A percentile compares a stretch with the other conserved stretches of the same genome.
Evolutionary conservation across 2,329 filamentous ascomycete species (phyloP).

Genomic region (Fonsecaea pugnacius): DNA sequence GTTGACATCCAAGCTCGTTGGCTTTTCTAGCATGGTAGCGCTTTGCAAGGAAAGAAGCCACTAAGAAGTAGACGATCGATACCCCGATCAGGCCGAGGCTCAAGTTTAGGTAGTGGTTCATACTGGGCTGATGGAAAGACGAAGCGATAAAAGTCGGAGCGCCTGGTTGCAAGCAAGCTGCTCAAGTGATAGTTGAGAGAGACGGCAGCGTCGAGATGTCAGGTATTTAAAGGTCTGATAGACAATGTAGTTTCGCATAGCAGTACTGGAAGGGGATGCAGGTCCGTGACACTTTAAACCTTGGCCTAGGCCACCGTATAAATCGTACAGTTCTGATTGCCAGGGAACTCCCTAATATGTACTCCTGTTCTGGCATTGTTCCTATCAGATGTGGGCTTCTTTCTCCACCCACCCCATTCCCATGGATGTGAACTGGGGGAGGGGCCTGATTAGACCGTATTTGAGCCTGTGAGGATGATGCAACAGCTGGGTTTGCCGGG

Average conservation of each 20-base stretch:
- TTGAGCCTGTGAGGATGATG: not conserved
- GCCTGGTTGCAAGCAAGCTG: not conserved
- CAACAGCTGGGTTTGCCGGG: not conserved
- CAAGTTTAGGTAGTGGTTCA: conserved; percentile 21
- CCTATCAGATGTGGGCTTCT: not conserved
- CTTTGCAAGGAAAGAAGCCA: conserved; percentile 24
- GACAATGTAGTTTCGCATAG: not conserved
- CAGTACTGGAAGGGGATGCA: not conserved
- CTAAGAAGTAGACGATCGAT: conserved; percentile 23
- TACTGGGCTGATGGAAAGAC: not conserved
- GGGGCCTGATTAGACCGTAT: not conserved
- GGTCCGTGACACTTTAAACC: not conserved
- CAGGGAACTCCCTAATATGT: not conserved
- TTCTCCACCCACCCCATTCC: not conserved
- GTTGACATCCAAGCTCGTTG: conserved; percentile 30
- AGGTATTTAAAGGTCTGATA: not conserved
- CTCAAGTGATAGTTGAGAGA: not conserved
- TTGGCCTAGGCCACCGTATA: not conserved
- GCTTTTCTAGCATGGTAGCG: conserved; percentile 32
- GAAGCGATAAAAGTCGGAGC: not conserved
- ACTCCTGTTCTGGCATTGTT: not conserved
- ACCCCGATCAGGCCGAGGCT: conserved; percentile 19
- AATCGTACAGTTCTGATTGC: not conserved
- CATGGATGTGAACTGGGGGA: not conserved
- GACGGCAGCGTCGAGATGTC: not conserved